Percentiles rank a stretch among this genome's conserved stretches.
Conservation (phyloP, 148 eudicot species). For the Nyssa sinensis region DNA sequence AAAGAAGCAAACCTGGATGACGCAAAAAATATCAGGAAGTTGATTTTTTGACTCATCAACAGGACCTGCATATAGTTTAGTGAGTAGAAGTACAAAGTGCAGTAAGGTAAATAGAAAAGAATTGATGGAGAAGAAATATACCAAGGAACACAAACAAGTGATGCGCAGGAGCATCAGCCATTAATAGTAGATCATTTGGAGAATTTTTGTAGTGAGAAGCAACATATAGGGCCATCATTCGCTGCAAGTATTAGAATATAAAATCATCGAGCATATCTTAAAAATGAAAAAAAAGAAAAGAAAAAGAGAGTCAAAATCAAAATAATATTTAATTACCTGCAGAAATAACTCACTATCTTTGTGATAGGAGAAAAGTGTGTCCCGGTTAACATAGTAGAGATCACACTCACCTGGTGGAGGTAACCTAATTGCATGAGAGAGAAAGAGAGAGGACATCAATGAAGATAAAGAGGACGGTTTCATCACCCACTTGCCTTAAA, state of each 20-base stretch:
- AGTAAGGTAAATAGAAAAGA: neutral
- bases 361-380: constrained; percentile 95
- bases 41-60: constrained; percentile 89
- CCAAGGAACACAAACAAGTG: constrained; percentile 97
- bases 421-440: constrained; percentile 43
- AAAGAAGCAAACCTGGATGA: constrained; percentile 66
- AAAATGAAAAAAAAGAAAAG: no score
- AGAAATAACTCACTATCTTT: constrained; percentile 86
- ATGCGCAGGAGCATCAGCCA: constrained; percentile 99
- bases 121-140: constrained; percentile 23
- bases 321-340: constrained; percentile 52
- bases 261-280: constrained; percentile 7
- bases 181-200: constrained; percentile 88
- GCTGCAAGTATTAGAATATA: constrained; percentile 45
- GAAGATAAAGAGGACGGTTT: constrained; percentile 1
- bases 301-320: neutral
- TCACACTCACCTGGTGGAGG: constrained; percentile 82
- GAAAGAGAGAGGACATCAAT: constrained; percentile 18
- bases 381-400: constrained; percentile 93
- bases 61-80: constrained; percentile 58
- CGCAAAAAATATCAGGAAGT: constrained; percentile 96
- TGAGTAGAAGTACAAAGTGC: constrained; percentile 7
- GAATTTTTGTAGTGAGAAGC: constrained; percentile 98
- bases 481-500: neutral
- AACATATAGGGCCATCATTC: constrained; percentile 98